Evolutionary conservation across 1,139 yeast species (phyloP).

Genomic region (Lodderomyces beijingensis): DNA sequence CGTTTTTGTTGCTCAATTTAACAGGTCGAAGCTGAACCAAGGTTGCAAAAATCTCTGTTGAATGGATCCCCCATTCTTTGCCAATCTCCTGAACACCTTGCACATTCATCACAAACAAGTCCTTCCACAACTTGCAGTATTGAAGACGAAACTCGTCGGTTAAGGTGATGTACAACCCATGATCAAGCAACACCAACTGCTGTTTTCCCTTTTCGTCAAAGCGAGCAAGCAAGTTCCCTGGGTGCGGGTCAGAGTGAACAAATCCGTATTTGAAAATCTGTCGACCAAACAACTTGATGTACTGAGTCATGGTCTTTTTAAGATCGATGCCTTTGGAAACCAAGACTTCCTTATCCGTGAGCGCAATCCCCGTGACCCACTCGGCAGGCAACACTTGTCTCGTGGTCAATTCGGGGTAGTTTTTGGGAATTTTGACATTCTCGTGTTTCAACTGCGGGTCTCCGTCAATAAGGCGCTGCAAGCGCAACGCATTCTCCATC

Average conservation of each 20-base stretch:
- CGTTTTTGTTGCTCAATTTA: not conserved
- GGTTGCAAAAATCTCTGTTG: conserved; percentile 60
- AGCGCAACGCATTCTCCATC: conserved; percentile 41
- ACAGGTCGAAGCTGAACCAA: conserved; percentile 52
- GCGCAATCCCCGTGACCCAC: conserved; percentile 71
- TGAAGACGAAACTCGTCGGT: conserved; percentile 48
- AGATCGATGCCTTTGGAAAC: conserved; percentile 39
- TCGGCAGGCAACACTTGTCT: conserved; percentile 58
- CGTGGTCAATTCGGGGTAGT: conserved; percentile 43
- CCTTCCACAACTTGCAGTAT: conserved; percentile 62
- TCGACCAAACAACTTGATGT: conserved; percentile 54
- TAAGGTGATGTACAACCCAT: conserved; percentile 63
- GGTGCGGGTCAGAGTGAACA: conserved; percentile 81
- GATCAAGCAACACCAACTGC: conserved; percentile 68
- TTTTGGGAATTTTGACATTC: conserved; percentile 46
- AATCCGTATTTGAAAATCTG: conserved; percentile 75
- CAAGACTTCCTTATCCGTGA: conserved; percentile 44
- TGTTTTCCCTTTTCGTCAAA: conserved; percentile 36
- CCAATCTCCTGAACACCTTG: conserved; percentile 48
- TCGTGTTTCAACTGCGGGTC: conserved; percentile 21
- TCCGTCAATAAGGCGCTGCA: conserved; percentile 17
- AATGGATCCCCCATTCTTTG: conserved; percentile 66
- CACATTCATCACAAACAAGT: conserved; percentile 51
- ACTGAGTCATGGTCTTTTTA: conserved; percentile 44
- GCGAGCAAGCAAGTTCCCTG: conserved; percentile 67